phyloP scores from a whole-genome alignment of 2,329 filamentous ascomycete species.

The Ophiostoma ips region DNA sequence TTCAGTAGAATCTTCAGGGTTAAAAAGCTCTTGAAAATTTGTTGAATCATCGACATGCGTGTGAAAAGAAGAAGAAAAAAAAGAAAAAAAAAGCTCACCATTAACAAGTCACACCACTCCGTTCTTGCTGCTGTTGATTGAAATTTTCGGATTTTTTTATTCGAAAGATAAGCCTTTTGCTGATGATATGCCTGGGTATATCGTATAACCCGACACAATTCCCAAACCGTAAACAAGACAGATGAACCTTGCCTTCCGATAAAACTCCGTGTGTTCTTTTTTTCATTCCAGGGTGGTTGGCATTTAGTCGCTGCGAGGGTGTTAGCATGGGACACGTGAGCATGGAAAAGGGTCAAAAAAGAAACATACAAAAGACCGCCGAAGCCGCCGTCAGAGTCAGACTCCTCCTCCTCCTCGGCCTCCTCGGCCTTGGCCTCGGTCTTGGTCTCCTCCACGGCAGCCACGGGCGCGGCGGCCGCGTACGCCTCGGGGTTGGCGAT shows the following conservation, averaged over 20 bases:
- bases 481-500: slow-evolving; percentile 98
- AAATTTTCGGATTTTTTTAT: slow-evolving; percentile 7
- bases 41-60: slow-evolving; percentile 39
- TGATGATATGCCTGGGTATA: background rate
- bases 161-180: slow-evolving; percentile 8
- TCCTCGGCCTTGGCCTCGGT: slow-evolving; percentile 49
- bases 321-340: background rate
- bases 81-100: slow-evolving; percentile 29
- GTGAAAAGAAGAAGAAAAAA: slow-evolving; percentile 8
- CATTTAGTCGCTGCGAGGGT: slow-evolving; percentile 11
- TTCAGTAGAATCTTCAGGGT: slow-evolving; percentile 49
- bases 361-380: slow-evolving; percentile 53
- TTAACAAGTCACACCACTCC: slow-evolving; percentile 9
- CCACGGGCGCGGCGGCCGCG: slow-evolving; percentile 65
- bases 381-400: slow-evolving; percentile 51
- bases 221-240: slow-evolving; percentile 1
- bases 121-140: slow-evolving; percentile 5
- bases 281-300: background rate
- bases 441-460: slow-evolving; percentile 41
- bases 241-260: background rate
- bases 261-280: slow-evolving; percentile 1
- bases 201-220: background rate
- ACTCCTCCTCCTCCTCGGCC: slow-evolving; percentile 56
- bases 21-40: slow-evolving; percentile 50
- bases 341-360: too few relatives aligned